Base-by-base conservation (phyloP, 768 basidiomycete species). In the Mycena haematopus region DNA sequence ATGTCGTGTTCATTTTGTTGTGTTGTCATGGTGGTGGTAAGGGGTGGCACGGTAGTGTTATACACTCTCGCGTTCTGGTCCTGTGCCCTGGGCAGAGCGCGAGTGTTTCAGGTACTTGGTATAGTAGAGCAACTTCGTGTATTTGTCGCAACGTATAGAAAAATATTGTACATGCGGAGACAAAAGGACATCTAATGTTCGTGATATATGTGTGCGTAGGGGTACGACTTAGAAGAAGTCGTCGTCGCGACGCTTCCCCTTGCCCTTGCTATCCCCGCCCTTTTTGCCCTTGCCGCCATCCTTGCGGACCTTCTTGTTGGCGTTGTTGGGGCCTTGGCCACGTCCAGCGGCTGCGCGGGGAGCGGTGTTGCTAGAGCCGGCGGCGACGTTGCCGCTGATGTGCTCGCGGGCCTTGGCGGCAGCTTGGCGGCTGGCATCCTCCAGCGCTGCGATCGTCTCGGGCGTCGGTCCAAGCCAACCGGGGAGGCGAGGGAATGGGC, bases 401-500 rank as follows among this genome's bases (percentile, higher is more conserved):
- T n/a, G 40, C 8, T 44, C 53, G 2, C 24, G 42, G 29, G 53
- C 53, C 24, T 55, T 55, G 24, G 42, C 19, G 25, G 53, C 42
- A 25, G 53, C 53, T 11, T 45, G 44, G 22, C 44, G 21, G 22
- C 44, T 45, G 7, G 44, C 21, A 7, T 45, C 44, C 21, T 45
- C 21, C 3, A 55, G 53, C 35, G 25, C 42, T 15, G 36, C 21
- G 53, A 55, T 55, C 27, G 53, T 55, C 17, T 40, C 21, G 22
- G 42, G 42, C 8, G 53, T 55, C 29, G 53, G 53, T 25, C 53
- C 53, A 1, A 55, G 40, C 53, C 53, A 55, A 6, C 40, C 27
- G 42, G 53, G 53, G 42, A 29, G 13, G 7, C 14, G 4, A 8
- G 53, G 53, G 42, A 55, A 22, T 2, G 53, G 42, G 42, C 53